phyloP scores from a whole-genome alignment of 2,329 filamentous ascomycete species.

The Aspergillus sojae region DNA sequence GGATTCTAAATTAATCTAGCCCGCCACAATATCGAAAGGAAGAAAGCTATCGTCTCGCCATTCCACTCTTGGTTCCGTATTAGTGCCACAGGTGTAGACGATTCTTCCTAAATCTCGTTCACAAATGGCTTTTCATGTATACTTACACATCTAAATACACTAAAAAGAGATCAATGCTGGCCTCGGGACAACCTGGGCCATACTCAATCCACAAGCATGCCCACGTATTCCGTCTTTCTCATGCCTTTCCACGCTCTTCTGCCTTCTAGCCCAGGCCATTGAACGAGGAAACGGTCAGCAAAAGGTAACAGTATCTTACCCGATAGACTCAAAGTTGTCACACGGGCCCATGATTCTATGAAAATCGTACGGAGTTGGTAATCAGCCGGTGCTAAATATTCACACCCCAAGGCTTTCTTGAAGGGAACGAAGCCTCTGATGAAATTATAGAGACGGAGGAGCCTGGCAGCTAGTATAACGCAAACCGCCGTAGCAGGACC shows the following conservation, averaged over 20 bases:
- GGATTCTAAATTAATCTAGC: not conserved
- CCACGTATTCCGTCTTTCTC: constrained; percentile 43
- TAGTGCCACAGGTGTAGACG: not conserved
- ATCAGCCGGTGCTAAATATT: constrained; percentile 30
- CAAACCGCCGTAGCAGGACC: constrained; percentile 87
- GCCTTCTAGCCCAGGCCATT: constrained; percentile 69
- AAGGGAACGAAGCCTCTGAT: constrained; percentile 15
- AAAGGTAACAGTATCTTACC: constrained; percentile 73
- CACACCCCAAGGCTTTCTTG: not conserved
- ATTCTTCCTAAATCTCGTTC: not conserved
- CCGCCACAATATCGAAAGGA: not conserved
- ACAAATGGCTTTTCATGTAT: not conserved
- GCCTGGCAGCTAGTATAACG: constrained; percentile 60
- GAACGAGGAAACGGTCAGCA: constrained; percentile 79
- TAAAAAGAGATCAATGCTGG: not conserved
- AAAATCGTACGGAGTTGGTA: constrained; percentile 75
- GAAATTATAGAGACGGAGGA: constrained; percentile 57
- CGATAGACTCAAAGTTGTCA: constrained; percentile 79
- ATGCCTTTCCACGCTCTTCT: constrained; percentile 42
- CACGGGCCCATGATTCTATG: constrained; percentile 89
- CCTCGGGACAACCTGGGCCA: not conserved
- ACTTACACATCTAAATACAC: not conserved
- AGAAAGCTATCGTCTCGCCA: not conserved
- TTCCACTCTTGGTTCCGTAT: not conserved
- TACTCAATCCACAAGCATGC: constrained; percentile 39